Evolutionary conservation across 352 stramenopile genomes (phyloP).

Genomic region (Aphanomyces euteiches): DNA sequence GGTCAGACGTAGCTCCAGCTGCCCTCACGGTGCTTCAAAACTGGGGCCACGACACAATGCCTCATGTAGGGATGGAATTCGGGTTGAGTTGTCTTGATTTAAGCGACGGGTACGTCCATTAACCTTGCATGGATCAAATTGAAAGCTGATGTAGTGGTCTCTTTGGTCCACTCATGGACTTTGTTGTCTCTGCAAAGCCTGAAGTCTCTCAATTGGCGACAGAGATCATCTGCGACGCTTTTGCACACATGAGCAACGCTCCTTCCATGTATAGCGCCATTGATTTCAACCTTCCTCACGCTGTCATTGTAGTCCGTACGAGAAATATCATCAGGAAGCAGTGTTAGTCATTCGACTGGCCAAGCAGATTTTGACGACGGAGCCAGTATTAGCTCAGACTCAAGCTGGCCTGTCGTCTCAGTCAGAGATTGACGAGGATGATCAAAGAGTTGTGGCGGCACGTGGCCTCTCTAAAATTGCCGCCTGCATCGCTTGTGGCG

Average conservation of each 20-base stretch:
- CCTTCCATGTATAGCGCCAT: neutral
- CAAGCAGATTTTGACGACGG: slow-evolving; percentile 10
- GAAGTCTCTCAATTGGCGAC: slow-evolving; percentile 26
- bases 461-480: slow-evolving; percentile 34
- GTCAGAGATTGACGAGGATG: slow-evolving; percentile 48
- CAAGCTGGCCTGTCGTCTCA: neutral
- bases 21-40: slow-evolving; percentile 28
- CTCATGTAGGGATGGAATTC: slow-evolving; percentile 21
- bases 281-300: neutral
- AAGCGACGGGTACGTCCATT: slow-evolving; percentile 12
- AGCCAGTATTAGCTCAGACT: neutral
- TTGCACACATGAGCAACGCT: slow-evolving; percentile 19
- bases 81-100: slow-evolving; percentile 21
- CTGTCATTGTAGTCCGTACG: neutral
- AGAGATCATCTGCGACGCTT: slow-evolving; percentile 29
- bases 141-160: neutral
- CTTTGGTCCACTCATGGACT: slow-evolving; percentile 14
- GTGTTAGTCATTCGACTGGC: slow-evolving; percentile 6
- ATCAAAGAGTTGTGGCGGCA: slow-evolving; percentile 44
- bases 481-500: slow-evolving; percentile 12
- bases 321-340: slow-evolving; percentile 11
- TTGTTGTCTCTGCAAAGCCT: slow-evolving; percentile 3
- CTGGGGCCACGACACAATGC: slow-evolving; percentile 29
- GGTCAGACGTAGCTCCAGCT: slow-evolving; percentile 11
- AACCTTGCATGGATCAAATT: neutral